Base-by-base conservation (phyloP, 2,329 filamentous ascomycete species). In the Paramyrothecium sp. region DNA sequence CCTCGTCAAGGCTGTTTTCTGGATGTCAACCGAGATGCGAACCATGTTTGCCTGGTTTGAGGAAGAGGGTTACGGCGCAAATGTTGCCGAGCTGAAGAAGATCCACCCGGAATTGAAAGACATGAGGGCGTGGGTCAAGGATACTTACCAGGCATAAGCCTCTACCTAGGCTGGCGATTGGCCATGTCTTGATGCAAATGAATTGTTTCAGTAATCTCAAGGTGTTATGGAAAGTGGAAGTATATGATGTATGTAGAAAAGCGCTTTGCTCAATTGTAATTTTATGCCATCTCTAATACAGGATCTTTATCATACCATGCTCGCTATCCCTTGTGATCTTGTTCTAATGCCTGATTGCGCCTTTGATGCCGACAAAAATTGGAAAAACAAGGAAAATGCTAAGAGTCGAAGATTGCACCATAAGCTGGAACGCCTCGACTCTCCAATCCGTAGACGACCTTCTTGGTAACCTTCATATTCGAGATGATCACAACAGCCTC, bases 31-130 rank as follows among this genome's bases (percentile, higher is more conserved):
- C 53, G 73, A 75, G 51, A 56, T 75, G 49, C 67, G 69, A 1
- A 65, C 56, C 23, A 75, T 77, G 73, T 74, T 75, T 22, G 56
- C 60, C 20, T 78, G 71, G 65, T 75, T 78, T 53, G 58, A 67
- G 21, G 61, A 67, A 13, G 69, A 71, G 17, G 73, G 73, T 2
- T 77, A 72, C 22, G 68, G 60, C 1, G 75, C 67, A 1, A 67
- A 77, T 49, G 65, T 77, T 7, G 19, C 20, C 5, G 38, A 26
- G 11, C 22, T 59, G 13, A 59, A 50, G 52, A 59, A 53, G 26
- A 52, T 26, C 19, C 30, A 57, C 19, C 57, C 52, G 5, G 48
- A 33, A 17, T 12, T 59, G 30, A 52, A 52, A 26, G 23, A 57
- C 23, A 33, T 56, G 16, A 34, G 48, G 10, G 41, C 48, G 19